These are phyloP conservation scores for Dactylellina drechsleri DNA, from an alignment of 2,329 filamentous ascomycete species.

Conservation along the genomic window DNA sequence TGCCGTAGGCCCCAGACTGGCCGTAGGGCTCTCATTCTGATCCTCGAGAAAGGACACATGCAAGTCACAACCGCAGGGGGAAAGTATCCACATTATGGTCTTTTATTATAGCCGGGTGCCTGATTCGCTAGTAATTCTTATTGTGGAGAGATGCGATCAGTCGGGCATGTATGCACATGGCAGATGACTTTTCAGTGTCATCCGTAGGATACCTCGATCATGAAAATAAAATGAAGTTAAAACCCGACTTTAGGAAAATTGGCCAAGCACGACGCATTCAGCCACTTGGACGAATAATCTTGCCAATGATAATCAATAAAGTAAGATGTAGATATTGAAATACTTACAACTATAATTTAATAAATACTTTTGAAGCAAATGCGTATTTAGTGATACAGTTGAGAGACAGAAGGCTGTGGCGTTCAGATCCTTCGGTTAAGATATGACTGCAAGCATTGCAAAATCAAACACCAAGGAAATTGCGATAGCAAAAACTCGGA, in stretches of 20 bases:
- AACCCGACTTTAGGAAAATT: background rate
- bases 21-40: background rate
- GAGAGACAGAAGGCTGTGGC: slow-evolving; percentile 22
- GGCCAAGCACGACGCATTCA: slow-evolving; percentile 3
- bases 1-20: too few relatives aligned
- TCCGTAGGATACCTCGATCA: background rate
- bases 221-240: background rate
- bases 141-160: background rate
- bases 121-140: background rate
- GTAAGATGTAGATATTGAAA: background rate
- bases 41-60: slow-evolving; percentile 1
- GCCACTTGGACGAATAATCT: background rate
- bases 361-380: too few relatives aligned
- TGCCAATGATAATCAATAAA: background rate
- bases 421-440: slow-evolving; percentile 43
- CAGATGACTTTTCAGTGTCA: background rate
- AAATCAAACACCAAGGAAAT: too few relatives aligned
- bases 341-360: too few relatives aligned
- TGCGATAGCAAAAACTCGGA: background rate
- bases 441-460: too few relatives aligned
- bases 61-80: slow-evolving; percentile 11
- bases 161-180: background rate
- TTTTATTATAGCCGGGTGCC: too few relatives aligned
- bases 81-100: background rate
- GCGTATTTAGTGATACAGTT: background rate